Base-by-base conservation (phyloP, 345 rosid species). In the Salix brachista region DNA sequence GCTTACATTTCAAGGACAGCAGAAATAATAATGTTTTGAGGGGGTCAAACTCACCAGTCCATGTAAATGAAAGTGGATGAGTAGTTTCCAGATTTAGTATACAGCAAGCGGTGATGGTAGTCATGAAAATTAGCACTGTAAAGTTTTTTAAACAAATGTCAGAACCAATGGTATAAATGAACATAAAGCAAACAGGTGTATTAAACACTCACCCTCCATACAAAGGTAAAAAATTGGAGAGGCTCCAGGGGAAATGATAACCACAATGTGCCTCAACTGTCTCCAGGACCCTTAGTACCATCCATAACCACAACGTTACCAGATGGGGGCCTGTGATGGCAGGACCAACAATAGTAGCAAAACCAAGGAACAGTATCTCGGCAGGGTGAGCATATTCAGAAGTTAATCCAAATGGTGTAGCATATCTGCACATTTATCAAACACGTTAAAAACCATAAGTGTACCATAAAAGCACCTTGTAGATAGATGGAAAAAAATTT, bases 191-290 rank as follows among this genome's bases (percentile, higher is more conserved):
- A 28, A 28, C 11, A 41, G 58, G 12, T 36, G 11, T 56, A 12
- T 42, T 46, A 70, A 69, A 60, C 19, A 83, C 98, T 76, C 82
- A 95, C 99, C 99, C 99, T 72, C 97, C 99, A 69, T 96, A 96
- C n/a, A 96, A 76, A 79, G 97, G 98, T 58, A 96, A 65, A 81
- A 96, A 90, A 78, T 96, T 93, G 36, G 99, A 90, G 69, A 89
- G 92, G 82, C 99, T 93, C 98, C 99, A 96, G 14, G 97, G 98
- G 80, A 96, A 93, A 89, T 96, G 95, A 78, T 96, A 96, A 81
- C 98, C 99, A 82, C 97, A 93, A 77, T 96, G 99, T 79, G 97
- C 98, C 84, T 96, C 99, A 61, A 96, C 99, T 16, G 99, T 93
- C 87, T 93, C 99, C 72, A 96, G 82, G 70, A 96, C 97, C 85